Conservation (phyloP, 306 rosid species). For the Myrica gale region DNA sequence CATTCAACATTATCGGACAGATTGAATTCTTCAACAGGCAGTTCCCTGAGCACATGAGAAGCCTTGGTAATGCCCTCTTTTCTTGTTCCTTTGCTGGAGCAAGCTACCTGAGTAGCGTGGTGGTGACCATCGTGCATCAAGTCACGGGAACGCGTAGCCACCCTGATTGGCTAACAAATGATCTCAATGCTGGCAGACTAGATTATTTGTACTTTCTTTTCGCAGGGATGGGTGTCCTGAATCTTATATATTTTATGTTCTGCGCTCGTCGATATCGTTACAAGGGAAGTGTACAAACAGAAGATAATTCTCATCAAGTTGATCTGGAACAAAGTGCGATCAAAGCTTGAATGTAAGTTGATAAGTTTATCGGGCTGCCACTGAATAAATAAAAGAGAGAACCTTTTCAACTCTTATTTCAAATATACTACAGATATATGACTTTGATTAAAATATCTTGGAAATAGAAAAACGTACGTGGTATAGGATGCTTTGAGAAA, state of each 20-base stretch:
- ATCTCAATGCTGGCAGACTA: conserved; percentile 60
- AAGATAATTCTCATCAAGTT: conserved; percentile 14
- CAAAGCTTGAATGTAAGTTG: conserved; percentile 10
- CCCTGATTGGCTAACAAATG: conserved; percentile 65
- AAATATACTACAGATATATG: no score
- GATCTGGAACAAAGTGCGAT: conserved; percentile 44
- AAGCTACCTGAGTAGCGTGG: conserved; percentile 47
- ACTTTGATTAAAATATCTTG: no score
- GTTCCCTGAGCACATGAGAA: conserved; percentile 68
- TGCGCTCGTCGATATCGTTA: conserved; percentile 51
- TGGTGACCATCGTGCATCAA: conserved; percentile 46
- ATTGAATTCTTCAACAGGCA: conserved; percentile 64
- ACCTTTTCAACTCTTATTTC: no score
- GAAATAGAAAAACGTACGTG: no score
- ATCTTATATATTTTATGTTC: conserved; percentile 49
- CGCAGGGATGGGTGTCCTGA: conserved; percentile 46
- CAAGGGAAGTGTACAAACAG: conserved; percentile 31
- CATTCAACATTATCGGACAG: conserved; percentile 53
- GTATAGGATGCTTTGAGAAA: no score
- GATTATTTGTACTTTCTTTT: conserved; percentile 67
- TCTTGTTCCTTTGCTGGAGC: conserved; percentile 54
- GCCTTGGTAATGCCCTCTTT: conserved; percentile 60
- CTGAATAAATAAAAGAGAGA: no score
- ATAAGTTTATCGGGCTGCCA: not conserved
- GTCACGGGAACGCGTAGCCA: conserved; percentile 23